Percentiles rank a stretch among this genome's conserved stretches.
Evolutionary conservation across 208 protist genomes (phyloP).

Genomic region (Crithidia bombi): DNA sequence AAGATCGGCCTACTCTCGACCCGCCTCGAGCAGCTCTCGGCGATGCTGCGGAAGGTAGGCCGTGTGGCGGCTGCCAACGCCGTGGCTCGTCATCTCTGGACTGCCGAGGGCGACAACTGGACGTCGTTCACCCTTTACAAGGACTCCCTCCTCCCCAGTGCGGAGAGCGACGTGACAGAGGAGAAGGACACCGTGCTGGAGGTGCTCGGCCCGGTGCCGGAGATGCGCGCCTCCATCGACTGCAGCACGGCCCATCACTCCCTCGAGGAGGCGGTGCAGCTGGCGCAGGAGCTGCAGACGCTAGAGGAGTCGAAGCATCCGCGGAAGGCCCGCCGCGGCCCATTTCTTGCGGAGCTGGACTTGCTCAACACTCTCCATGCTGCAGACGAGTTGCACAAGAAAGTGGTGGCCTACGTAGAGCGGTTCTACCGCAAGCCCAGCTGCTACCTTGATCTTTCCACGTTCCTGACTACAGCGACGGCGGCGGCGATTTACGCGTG

Average conservation of each 20-base stretch:
- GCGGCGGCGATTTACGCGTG: constrained; percentile 66
- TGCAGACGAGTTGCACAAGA: constrained; percentile 34
- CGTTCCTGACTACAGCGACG: constrained; percentile 63
- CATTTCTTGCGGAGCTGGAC: constrained; percentile 79
- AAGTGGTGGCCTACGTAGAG: constrained; percentile 71
- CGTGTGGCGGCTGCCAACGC: constrained; percentile 57
- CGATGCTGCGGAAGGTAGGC: constrained; percentile 45
- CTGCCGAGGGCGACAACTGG: constrained; percentile 81
- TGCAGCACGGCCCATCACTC: constrained; percentile 43
- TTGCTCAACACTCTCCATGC: constrained; percentile 48
- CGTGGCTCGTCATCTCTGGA: constrained; percentile 63
- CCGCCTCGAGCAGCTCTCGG: constrained; percentile 74
- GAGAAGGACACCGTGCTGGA: constrained; percentile 19
- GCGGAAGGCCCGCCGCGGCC: constrained; percentile 61
- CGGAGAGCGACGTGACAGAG: constrained; percentile 7
- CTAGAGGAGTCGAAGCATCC: constrained; percentile 33
- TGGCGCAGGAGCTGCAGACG: constrained; percentile 45
- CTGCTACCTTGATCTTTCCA: constrained; percentile 87
- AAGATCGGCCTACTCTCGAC: constrained; percentile 73
- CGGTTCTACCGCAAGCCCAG: constrained; percentile 73
- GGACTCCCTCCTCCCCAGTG: constrained; percentile 42
- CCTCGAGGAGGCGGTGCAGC: constrained; percentile 52
- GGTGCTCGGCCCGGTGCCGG: constrained; percentile 23
- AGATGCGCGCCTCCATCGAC: constrained; percentile 46
- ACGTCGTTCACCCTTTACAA: constrained; percentile 66